Evolutionary conservation across 306 rosid species (phyloP).

Genomic region (Dalbergia oliveri): DNA sequence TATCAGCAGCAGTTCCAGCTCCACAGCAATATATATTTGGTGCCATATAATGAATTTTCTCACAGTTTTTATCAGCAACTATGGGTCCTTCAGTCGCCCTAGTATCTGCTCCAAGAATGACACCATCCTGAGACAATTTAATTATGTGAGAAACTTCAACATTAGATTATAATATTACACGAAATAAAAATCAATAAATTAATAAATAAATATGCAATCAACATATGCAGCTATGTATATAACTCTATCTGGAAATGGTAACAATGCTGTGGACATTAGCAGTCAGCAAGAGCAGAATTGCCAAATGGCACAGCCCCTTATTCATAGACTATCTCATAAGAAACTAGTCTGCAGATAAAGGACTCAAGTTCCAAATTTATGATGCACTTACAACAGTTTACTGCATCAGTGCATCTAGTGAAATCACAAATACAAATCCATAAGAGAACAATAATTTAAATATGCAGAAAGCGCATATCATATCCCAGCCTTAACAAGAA

Average conservation of each 20-base stretch:
- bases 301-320: slow-evolving; percentile 4
- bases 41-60: slow-evolving; percentile 97
- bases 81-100: slow-evolving; percentile 97
- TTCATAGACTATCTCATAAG: neutral
- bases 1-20: slow-evolving; percentile 99
- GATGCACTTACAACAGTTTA: neutral
- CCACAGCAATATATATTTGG: slow-evolving; percentile 98
- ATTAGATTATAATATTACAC: slow-evolving; percentile 11
- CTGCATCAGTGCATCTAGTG: too few relatives aligned
- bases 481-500: slow-evolving; percentile 5
- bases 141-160: neutral
- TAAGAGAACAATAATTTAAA: too few relatives aligned
- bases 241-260: neutral
- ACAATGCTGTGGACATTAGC: slow-evolving; percentile 7
- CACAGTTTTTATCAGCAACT: slow-evolving; percentile 94
- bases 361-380: neutral
- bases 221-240: neutral
- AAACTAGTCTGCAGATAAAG: neutral
- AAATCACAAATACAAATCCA: too few relatives aligned
- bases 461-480: neutral
- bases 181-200: neutral
- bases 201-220: neutral
- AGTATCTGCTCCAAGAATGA: slow-evolving; percentile 98
- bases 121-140: slow-evolving; percentile 74
- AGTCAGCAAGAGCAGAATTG: slow-evolving; percentile 13